A percentile compares a stretch with the other conserved stretches of the same genome.
These are phyloP conservation scores for Thelonectria olida DNA, from an alignment of 2,329 filamentous ascomycete species.

Conservation along the genomic window DNA sequence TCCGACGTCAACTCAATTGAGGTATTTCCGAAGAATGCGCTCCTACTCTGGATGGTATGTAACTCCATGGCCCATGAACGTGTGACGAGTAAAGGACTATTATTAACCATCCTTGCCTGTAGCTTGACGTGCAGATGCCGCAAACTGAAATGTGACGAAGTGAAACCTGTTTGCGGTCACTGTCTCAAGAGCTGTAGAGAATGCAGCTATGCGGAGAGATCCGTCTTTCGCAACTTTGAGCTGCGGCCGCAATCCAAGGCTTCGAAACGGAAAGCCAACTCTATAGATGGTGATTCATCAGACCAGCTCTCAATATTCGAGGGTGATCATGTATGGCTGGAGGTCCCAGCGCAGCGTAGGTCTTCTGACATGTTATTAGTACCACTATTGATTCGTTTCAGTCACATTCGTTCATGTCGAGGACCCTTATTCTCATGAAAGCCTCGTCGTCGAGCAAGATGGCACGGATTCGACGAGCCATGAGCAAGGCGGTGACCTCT, in stretches of 20 bases:
- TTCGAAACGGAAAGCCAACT: not conserved
- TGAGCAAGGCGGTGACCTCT: not conserved
- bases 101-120: not conserved
- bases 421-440: slow-evolving; percentile 13
- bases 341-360: slow-evolving; percentile 29
- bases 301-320: slow-evolving; percentile 14
- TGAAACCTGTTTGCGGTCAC: slow-evolving; percentile 30
- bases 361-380: rapidly evolving
- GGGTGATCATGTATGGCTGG: slow-evolving; percentile 26
- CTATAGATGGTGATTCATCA: not conserved
- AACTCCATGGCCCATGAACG: too few relatives aligned
- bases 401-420: slow-evolving; percentile 30
- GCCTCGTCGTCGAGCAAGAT: not conserved
- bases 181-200: slow-evolving; percentile 28
- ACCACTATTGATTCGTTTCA: not conserved
- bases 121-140: slow-evolving; percentile 35
- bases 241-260: not conserved
- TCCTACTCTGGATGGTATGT: slow-evolving; percentile 36
- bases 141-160: slow-evolving; percentile 41
- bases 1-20: not conserved
- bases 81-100: not conserved
- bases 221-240: slow-evolving; percentile 30
- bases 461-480: not conserved
- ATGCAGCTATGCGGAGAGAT: slow-evolving; percentile 29
- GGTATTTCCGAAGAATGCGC: slow-evolving; percentile 20